Conservation (phyloP, 1,139 yeast genomes). For the Arxiozyma slooffiae region DNA sequence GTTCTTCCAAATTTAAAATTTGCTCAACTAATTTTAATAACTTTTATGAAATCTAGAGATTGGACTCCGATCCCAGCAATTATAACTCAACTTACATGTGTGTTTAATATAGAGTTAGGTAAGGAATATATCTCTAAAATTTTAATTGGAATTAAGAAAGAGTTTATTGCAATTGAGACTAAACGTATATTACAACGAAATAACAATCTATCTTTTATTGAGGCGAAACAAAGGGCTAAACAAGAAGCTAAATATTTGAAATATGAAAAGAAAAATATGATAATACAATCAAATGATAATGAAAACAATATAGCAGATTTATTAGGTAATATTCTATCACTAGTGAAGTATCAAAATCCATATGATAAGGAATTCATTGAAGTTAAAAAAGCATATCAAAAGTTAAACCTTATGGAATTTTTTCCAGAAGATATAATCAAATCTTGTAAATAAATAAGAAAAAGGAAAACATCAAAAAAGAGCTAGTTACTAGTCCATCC, state of each 20-base stretch:
- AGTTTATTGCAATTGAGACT: conserved; percentile 14
- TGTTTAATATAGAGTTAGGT: conserved; percentile 13
- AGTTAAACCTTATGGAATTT: neutral
- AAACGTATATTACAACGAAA: neutral
- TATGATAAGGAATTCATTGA: conserved; percentile 9
- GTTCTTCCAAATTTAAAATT: conserved; percentile 16
- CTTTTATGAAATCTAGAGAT: conserved; percentile 18
- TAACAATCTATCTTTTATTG: neutral
- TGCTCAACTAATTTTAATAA: conserved; percentile 14
- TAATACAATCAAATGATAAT: neutral
- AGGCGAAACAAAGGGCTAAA: neutral
- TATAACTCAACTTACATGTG: conserved; percentile 12
- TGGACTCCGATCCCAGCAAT: conserved; percentile 21
- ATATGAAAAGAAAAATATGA: neutral
- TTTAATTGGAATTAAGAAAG: conserved; percentile 16
- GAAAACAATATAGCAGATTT: neutral
- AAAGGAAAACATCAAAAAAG: neutral
- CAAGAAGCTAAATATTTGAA: neutral
- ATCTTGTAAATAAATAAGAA: conserved; percentile 8
- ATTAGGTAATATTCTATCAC: conserved; percentile 8
- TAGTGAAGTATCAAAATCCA: conserved; percentile 10
- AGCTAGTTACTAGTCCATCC: too few species aligned
- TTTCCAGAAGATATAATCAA: neutral
- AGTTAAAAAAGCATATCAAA: conserved; percentile 2
- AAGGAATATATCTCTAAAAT: conserved; percentile 9